Base-by-base conservation (phyloP, 306 rosid genomes). In the Astragalus glycyphyllos region DNA sequence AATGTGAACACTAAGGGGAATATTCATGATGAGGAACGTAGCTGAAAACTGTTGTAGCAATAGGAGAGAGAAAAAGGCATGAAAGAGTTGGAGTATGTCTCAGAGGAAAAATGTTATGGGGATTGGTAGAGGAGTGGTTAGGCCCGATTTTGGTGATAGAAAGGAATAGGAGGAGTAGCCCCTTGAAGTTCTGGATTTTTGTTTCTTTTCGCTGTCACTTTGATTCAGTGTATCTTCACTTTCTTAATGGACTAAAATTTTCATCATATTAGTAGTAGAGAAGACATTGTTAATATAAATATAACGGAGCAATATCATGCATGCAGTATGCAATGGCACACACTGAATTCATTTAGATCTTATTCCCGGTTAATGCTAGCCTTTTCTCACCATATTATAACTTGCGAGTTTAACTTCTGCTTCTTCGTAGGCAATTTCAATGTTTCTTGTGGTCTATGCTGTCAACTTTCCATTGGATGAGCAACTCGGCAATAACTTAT, bases 351-450 rank as follows among this genome's bases (percentile, higher is more conserved):
- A 16, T 66, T 67, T 54, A 31, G 34, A 35, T 58, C 51, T 67
- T 71, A 14, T 34, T 51, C 41, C n/a, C 15, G 31, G 14, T 15
- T 12, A 10, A 60, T 23, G 48, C 8, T 45, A 47, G 8, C 62
- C 6, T 74, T 81, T 74, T 40, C 63, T 73, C 20, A 7, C 16
- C 14, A 40, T 10, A 44, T 23, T 50, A 13, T 45, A 48, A 51
- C 37, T 12, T 41, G 6, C 29, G 55, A 65, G 38, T 50, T 68
- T 6, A 4, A 34, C 2, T 73, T 72, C 57, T 64, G 10, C 54
- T 14, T 77, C 60, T 65, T 23, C 74, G 85, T 79, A 90, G 96
- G 91, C 96, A 72, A 67, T 89, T 77, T 88, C 96, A 7, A 85
- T 90, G 96, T 85, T 88, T 79, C 80, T 90, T 61, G 89, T 77